phyloP scores from a whole-genome alignment of 163 green algal species.

The Chloromonas sp. region DNA sequence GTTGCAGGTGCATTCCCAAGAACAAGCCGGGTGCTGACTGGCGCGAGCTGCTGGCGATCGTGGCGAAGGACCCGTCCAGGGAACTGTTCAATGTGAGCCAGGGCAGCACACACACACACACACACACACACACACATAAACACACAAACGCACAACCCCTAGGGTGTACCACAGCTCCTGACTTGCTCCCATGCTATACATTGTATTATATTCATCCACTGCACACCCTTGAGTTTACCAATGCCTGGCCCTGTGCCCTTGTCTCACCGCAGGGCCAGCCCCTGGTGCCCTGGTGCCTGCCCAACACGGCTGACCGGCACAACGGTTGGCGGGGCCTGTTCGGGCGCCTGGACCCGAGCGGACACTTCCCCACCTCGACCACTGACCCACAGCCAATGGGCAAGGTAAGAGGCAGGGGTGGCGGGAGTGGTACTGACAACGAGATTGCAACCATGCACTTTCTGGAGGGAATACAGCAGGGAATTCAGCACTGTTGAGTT shows the following conservation, averaged over 20 bases:
- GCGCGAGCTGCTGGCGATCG: constrained; percentile 79
- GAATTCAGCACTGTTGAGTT: no score
- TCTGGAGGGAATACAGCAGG: no score
- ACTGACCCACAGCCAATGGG: constrained; percentile 97
- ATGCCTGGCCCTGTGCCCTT: background rate
- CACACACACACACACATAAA: no score
- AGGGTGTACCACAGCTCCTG: no score
- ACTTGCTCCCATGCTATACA: no score
- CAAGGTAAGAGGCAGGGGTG: constrained; percentile 57
- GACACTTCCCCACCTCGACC: constrained; percentile 95
- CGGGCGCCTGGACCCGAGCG: constrained; percentile 79
- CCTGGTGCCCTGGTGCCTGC: constrained; percentile 94
- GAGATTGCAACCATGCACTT: no score
- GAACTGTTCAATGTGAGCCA: constrained; percentile 52
- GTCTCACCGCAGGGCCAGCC: constrained; percentile 53
- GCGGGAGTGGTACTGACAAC: no score
- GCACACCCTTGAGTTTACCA: background rate
- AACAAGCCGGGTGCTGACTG: constrained; percentile 86
- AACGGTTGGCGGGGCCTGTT: constrained; percentile 96
- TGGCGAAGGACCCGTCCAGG: constrained; percentile 55
- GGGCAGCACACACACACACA: background rate
- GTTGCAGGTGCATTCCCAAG: constrained; percentile 84
- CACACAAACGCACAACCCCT: background rate
- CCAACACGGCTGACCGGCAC: constrained; percentile 89
- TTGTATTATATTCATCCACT: background rate